phyloP scores from a whole-genome alignment of 345 rosid species.

The Populus nigra region DNA sequence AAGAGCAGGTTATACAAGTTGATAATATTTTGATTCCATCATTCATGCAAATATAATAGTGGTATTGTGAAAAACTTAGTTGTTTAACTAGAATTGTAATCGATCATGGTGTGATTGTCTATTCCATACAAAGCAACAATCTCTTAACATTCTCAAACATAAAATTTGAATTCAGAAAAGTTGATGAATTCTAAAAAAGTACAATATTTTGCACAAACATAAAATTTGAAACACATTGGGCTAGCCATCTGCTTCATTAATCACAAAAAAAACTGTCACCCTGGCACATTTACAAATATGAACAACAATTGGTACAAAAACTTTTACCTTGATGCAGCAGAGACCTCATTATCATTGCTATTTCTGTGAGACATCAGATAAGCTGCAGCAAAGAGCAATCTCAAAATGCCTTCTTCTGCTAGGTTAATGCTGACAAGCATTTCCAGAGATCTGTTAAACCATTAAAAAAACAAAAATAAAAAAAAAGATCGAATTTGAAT shows the following conservation, averaged over 20 bases:
- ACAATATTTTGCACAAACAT: neutral
- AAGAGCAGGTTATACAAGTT: neutral
- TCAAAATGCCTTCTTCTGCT: conserved; percentile 91
- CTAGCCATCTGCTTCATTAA: neutral
- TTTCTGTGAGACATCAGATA: conserved; percentile 64
- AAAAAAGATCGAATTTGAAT: neutral
- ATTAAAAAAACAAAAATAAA: conserved; percentile 9
- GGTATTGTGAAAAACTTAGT: neutral
- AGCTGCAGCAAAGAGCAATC: conserved; percentile 69
- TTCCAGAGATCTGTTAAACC: conserved; percentile 70
- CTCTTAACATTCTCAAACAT: neutral
- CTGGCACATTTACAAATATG: neutral
- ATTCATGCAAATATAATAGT: too few relatives aligned
- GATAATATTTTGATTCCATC: too few relatives aligned
- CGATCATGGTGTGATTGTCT: neutral
- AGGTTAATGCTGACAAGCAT: conserved; percentile 70
- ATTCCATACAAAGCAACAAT: neutral
- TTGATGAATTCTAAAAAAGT: neutral
- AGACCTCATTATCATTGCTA: conserved; percentile 66
- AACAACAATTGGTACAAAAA: neutral
- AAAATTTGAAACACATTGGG: neutral
- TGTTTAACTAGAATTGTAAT: neutral
- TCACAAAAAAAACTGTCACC: neutral
- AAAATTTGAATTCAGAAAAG: neutral
- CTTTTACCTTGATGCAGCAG: conserved; percentile 82